Base-by-base conservation (phyloP, 2,329 filamentous ascomycete genomes). In the Curvularia eragrostidis region DNA sequence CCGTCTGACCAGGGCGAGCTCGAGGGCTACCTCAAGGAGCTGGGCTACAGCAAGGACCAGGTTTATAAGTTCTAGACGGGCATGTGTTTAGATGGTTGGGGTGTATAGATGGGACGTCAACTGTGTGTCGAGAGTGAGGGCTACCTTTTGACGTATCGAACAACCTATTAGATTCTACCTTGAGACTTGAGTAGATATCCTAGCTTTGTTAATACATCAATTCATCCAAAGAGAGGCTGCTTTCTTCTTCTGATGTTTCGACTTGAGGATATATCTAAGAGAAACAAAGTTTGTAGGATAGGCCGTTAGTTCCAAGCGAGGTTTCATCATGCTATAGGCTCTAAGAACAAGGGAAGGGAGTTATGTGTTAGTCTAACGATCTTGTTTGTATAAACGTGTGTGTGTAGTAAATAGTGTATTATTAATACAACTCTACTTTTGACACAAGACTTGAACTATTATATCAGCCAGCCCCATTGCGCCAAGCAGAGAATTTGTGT, bases 1-100 rank as follows among this genome's bases (percentile, higher is more conserved):
- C 93, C 93, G n/a, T 84, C 86, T 71, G 93, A 99, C 77, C 95
- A 99, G 82, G 95, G 95, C 68, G 94, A 98, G 81, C 84, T 99
- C 65, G 82, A 82, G 8, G 95, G 91, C 63, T 82, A 89, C 64
- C 82, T 99, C 65, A 89, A 92, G 81, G 91, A 97, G 71, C 83
- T 97, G 36, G 93, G 93, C 41, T 93, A 92, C 80, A 83, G 73
- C 66, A 87, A 91, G 83, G 91, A 98, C 58, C 95, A 98, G 82
- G 93, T 98, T 34, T 97, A 91, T 84, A 98, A 98, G 85, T 75
- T 75, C 51, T 75, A 73, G 64, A 64, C 34, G 59, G 13, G 15
- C 18, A 32, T 32, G n/a, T n/a, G n/a, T n/a, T n/a, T 24, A 43
- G 34, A 55, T 56, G 39, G 24, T 46, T 69, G 66, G 69, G 73